These are phyloP conservation scores for Cyberlindnera xylosilytica DNA, from an alignment of 805 yeast species.

Conservation along the genomic window DNA sequence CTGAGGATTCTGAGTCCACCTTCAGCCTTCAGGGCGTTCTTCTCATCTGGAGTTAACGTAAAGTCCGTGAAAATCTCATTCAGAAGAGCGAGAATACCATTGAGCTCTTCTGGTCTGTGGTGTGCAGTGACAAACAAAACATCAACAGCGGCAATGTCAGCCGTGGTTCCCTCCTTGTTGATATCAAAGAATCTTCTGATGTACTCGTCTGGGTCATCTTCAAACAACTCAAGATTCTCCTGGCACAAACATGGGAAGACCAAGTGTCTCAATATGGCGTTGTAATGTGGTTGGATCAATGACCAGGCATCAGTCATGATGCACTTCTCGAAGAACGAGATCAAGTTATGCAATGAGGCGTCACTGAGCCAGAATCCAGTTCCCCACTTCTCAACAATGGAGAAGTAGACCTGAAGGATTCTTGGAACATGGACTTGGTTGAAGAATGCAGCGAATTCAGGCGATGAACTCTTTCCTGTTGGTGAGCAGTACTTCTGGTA, in stretches of 20 bases:
- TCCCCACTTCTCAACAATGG: slow-evolving; percentile 40
- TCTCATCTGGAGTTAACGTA: slow-evolving; percentile 31
- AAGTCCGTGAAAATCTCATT: slow-evolving; percentile 43
- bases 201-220: slow-evolving; percentile 86
- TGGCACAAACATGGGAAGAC: slow-evolving; percentile 77
- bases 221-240: slow-evolving; percentile 67
- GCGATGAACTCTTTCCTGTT: slow-evolving; percentile 34
- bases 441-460: slow-evolving; percentile 56
- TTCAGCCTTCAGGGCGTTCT: slow-evolving; percentile 64
- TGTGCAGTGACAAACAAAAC: slow-evolving; percentile 61
- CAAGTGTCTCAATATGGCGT: slow-evolving; percentile 62
- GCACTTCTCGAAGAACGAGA: slow-evolving; percentile 63
- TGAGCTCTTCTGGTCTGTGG: slow-evolving; percentile 53
- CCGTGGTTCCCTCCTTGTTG: slow-evolving; percentile 58
- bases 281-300: slow-evolving; percentile 59
- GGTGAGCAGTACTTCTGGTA: slow-evolving; percentile 52
- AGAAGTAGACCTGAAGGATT: slow-evolving; percentile 60
- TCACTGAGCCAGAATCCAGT: slow-evolving; percentile 59
- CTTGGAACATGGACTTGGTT: slow-evolving; percentile 62
- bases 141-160: slow-evolving; percentile 79
- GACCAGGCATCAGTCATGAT: slow-evolving; percentile 57
- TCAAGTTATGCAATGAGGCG: slow-evolving; percentile 59
- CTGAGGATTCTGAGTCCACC: slow-evolving; percentile 81
- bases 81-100: slow-evolving; percentile 52
- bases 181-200: slow-evolving; percentile 70